phyloP scores from a whole-genome alignment of 192 early-diverging fungal species.

The Backusella parvicylindrica region DNA sequence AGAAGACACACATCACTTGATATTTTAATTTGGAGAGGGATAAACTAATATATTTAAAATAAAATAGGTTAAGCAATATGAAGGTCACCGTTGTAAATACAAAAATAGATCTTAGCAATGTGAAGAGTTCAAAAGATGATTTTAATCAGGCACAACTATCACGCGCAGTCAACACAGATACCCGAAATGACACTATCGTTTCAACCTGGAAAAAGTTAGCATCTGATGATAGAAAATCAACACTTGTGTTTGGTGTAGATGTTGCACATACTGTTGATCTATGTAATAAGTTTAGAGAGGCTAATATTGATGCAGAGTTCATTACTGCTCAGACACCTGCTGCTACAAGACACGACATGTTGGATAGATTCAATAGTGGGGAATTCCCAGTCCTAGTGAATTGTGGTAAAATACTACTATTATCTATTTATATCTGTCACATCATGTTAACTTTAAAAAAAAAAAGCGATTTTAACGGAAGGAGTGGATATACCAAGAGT shows the following conservation, averaged over 20 bases:
- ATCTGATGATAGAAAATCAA: slow-evolving; percentile 48
- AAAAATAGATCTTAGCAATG: slow-evolving; percentile 42
- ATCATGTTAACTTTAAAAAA: neutral
- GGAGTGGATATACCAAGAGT: slow-evolving; percentile 82
- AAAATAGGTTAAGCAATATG: slow-evolving; percentile 60
- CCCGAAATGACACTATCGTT: slow-evolving; percentile 64
- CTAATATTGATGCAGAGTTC: slow-evolving; percentile 46
- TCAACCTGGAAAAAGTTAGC: slow-evolving; percentile 57
- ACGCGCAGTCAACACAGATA: slow-evolving; percentile 48
- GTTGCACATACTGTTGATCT: slow-evolving; percentile 70
- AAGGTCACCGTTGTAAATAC: slow-evolving; percentile 68
- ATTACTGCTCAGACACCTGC: slow-evolving; percentile 56
- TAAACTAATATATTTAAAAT: neutral
- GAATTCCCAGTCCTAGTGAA: slow-evolving; percentile 81
- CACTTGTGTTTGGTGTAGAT: slow-evolving; percentile 87
- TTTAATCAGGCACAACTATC: slow-evolving; percentile 58
- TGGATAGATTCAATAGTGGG: slow-evolving; percentile 60
- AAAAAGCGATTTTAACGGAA: slow-evolving; percentile 55
- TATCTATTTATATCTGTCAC: neutral
- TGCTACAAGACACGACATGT: slow-evolving; percentile 47
- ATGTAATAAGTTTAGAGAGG: slow-evolving; percentile 46
- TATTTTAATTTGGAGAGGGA: neutral
- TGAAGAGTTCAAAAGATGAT: slow-evolving; percentile 52
- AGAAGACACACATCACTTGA: too few species aligned
- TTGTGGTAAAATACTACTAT: slow-evolving; percentile 58